phyloP scores from a whole-genome alignment of 1,284 basidiomycete genomes.

The Leccinum griseonigrum region DNA sequence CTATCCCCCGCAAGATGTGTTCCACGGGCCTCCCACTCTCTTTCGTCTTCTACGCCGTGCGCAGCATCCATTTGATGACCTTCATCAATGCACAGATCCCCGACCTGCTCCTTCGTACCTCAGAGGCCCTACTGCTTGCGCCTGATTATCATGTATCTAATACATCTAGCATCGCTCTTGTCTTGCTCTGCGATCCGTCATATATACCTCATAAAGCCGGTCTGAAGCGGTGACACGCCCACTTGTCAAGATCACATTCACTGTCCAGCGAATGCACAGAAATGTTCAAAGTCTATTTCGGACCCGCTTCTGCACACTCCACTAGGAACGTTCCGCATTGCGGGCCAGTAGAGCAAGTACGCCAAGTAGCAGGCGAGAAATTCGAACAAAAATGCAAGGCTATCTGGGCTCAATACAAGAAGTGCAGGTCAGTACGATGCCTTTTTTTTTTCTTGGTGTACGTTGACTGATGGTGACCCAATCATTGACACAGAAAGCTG shows the following conservation, averaged over 20 bases:
- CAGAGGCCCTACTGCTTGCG: conserved; percentile 5
- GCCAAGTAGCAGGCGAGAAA: conserved; percentile 64
- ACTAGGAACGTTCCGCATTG: conserved; percentile 41
- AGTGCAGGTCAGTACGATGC: conserved; percentile 58
- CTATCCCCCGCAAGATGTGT: too few relatives aligned
- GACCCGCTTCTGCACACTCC: conserved; percentile 60
- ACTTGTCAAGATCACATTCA: conserved; percentile 58
- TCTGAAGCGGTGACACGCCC: background rate
- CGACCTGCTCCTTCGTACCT: conserved; percentile 12
- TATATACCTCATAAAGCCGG: conserved; percentile 20
- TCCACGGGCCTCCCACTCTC: too few relatives aligned
- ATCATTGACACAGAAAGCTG: conserved; percentile 60
- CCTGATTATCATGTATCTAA: conserved; percentile 19
- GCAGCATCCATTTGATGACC: too few relatives aligned
- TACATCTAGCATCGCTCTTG: conserved; percentile 4
- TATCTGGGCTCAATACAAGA: conserved; percentile 76
- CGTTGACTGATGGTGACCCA: conserved; percentile 3
- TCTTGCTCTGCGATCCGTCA: background rate
- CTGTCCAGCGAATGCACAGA: conserved; percentile 82
- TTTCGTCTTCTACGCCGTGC: too few relatives aligned
- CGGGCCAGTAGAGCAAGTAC: conserved; percentile 39
- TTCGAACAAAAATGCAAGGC: conserved; percentile 82
- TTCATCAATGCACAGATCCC: too few relatives aligned
- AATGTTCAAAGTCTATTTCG: conserved; percentile 88
- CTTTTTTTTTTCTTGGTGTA: background rate